Evolutionary conservation across 2,329 filamentous ascomycete species (phyloP).

Genomic region (Ophiosphaerella korrae): DNA sequence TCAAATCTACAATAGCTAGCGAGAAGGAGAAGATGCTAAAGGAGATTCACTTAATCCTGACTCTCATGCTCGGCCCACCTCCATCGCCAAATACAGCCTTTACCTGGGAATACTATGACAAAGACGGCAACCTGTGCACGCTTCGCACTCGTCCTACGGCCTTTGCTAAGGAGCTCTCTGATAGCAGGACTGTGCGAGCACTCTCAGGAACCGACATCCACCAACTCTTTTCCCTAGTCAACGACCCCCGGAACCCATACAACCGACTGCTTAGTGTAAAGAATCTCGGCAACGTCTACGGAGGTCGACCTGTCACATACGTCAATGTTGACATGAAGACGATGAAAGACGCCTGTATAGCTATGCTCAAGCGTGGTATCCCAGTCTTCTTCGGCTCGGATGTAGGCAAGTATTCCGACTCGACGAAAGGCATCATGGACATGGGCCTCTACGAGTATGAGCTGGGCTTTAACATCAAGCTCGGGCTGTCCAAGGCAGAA

Average conservation of each 20-base stretch:
- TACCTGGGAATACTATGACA: slow-evolving; percentile 79
- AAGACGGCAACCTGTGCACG: slow-evolving; percentile 66
- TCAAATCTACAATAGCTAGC: slow-evolving; percentile 50
- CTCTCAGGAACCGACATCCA: slow-evolving; percentile 66
- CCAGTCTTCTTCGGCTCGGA: slow-evolving; percentile 91
- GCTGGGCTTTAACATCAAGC: slow-evolving; percentile 78
- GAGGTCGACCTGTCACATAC: slow-evolving; percentile 76
- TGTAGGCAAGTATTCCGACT: slow-evolving; percentile 81
- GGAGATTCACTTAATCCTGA: slow-evolving; percentile 81
- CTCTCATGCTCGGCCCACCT: slow-evolving; percentile 79
- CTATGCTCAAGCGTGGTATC: slow-evolving; percentile 76
- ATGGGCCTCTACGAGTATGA: slow-evolving; percentile 76
- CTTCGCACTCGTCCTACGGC: slow-evolving; percentile 69
- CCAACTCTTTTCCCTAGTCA: slow-evolving; percentile 78
- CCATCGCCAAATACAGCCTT: slow-evolving; percentile 73
- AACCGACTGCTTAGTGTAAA: slow-evolving; percentile 75
- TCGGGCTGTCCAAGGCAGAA: slow-evolving; percentile 77
- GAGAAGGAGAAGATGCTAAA: slow-evolving; percentile 76
- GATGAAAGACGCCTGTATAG: slow-evolving; percentile 74
- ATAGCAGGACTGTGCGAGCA: slow-evolving; percentile 61
- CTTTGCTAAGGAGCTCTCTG: slow-evolving; percentile 73
- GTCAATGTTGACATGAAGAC: slow-evolving; percentile 78
- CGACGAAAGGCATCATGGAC: slow-evolving; percentile 76
- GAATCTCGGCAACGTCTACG: slow-evolving; percentile 80
- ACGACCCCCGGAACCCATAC: slow-evolving; percentile 81